Percentiles rank a stretch among this genome's conserved stretches.
Evolutionary conservation across 2,329 filamentous ascomycete species (phyloP).

Genomic region (Cordyceps cicadae): DNA sequence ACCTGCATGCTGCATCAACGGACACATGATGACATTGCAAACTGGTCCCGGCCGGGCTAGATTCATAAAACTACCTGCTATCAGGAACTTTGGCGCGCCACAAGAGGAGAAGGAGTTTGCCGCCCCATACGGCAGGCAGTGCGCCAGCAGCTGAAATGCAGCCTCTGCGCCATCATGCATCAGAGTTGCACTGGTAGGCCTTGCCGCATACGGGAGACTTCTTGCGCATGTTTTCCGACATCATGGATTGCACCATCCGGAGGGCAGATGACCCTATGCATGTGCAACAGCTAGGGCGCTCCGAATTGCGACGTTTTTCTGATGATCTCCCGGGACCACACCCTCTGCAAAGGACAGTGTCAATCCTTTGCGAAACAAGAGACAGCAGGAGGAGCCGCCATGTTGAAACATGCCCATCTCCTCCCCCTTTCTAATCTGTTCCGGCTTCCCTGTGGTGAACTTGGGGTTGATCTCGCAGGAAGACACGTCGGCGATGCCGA

Average conservation of each 20-base stretch:
- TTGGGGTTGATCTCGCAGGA: constrained; percentile 46
- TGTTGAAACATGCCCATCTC: constrained; percentile 68
- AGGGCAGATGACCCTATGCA: background rate
- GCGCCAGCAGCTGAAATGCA: too few relatives aligned
- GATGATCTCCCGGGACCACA: constrained; percentile 12
- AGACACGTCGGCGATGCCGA: constrained; percentile 65
- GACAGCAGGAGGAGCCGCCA: constrained; percentile 56
- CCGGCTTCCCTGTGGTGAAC: constrained; percentile 4
- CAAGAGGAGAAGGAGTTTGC: too few relatives aligned
- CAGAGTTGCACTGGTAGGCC: too few relatives aligned
- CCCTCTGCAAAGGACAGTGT: constrained; percentile 23
- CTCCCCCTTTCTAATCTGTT: constrained; percentile 46
- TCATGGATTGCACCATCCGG: background rate
- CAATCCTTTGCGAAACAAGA: constrained; percentile 51
- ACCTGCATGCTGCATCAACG: too few relatives aligned
- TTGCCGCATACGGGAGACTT: too few relatives aligned
- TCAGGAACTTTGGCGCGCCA: too few relatives aligned
- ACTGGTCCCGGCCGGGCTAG: too few relatives aligned
- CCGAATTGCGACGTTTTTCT: background rate
- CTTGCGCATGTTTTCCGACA: background rate
- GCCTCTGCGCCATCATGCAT: too few relatives aligned
- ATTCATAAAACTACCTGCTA: too few relatives aligned
- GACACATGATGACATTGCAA: too few relatives aligned
- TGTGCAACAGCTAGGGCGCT: background rate
- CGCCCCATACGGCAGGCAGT: too few relatives aligned